A percentile compares a stretch with the other conserved stretches of the same genome.
Conservation (phyloP, 176 grass and related monocot species). For the Avena atlantica region DNA sequence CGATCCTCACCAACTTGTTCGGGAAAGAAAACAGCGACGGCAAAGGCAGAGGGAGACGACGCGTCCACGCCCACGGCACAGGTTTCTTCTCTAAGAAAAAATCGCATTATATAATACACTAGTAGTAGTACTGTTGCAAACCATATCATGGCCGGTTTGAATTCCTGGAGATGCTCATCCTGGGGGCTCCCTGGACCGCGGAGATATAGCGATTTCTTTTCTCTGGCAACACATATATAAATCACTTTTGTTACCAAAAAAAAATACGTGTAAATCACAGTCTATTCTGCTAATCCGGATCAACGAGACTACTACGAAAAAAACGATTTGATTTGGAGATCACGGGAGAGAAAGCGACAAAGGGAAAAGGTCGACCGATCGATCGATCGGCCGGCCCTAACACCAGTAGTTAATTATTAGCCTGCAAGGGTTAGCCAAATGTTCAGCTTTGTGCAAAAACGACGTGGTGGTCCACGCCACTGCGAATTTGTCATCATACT, state of each 20-base stretch:
- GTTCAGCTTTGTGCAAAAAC: slow-evolving; percentile 31
- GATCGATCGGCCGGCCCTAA: neutral
- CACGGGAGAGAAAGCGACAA: no score
- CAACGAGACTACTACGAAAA: no score
- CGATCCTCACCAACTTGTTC: slow-evolving; percentile 8
- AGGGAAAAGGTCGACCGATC: no score
- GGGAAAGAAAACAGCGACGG: neutral
- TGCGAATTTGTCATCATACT: neutral
- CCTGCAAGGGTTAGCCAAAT: slow-evolving; percentile 14
- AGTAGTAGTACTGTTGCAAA: no score
- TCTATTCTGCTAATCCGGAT: neutral
- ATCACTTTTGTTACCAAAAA: no score
- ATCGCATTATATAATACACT: no score
- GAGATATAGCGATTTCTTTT: neutral
- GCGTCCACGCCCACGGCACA: neutral
- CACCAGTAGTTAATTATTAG: slow-evolving; percentile 23
- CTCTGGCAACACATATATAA: neutral
- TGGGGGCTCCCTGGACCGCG: neutral
- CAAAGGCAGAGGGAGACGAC: neutral
- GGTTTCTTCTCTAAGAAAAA: neutral
- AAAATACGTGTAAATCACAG: no score
- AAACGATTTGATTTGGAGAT: no score
- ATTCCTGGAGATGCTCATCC: neutral
- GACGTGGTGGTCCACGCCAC: neutral
- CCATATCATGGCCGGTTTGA: neutral